Evolutionary conservation across 2,329 filamentous ascomycete species (phyloP).

Genomic region (Monosporascus ibericus): DNA sequence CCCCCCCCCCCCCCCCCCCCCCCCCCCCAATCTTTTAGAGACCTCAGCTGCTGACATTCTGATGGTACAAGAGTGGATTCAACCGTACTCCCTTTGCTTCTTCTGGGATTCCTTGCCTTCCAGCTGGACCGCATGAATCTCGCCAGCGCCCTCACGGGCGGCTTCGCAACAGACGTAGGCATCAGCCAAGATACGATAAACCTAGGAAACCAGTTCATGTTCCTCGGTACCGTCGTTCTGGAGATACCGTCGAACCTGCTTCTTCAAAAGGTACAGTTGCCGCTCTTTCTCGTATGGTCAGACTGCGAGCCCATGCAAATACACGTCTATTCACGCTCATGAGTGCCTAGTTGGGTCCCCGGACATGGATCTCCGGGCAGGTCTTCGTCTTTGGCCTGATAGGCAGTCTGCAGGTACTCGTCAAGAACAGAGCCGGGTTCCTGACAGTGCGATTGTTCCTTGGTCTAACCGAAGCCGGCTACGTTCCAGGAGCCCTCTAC

Average conservation of each 20-base stretch:
- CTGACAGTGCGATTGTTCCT: conserved; percentile 35
- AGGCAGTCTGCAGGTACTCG: conserved; percentile 37
- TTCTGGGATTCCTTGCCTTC: conserved; percentile 43
- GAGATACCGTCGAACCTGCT: conserved; percentile 48
- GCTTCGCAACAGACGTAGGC: conserved; percentile 36
- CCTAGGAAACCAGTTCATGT: conserved; percentile 48
- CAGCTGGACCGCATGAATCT: conserved; percentile 49
- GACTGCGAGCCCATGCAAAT: too few species aligned
- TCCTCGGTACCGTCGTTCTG: conserved; percentile 41
- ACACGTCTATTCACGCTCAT: too few species aligned
- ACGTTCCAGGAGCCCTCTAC: conserved; percentile 43
- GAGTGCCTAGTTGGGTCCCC: conserved; percentile 31
- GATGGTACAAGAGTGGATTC: conserved; percentile 33
- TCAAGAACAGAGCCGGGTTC: conserved; percentile 35
- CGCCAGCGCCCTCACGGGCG: conserved; percentile 43
- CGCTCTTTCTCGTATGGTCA: too few species aligned
- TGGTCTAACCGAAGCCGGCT: conserved; percentile 42
- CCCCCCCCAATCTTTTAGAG: too few species aligned
- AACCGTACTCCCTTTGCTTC: conserved; percentile 41
- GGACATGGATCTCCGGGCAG: conserved; percentile 43
- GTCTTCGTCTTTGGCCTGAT: conserved; percentile 42
- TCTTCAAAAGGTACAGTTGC: conserved; percentile 13
- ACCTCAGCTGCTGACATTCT: too few species aligned
- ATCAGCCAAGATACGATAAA: conserved; percentile 43
- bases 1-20: too few species aligned